Conservation (phyloP, 495 filamentous ascomycete genomes). For the Pseudevernia furfuracea region DNA sequence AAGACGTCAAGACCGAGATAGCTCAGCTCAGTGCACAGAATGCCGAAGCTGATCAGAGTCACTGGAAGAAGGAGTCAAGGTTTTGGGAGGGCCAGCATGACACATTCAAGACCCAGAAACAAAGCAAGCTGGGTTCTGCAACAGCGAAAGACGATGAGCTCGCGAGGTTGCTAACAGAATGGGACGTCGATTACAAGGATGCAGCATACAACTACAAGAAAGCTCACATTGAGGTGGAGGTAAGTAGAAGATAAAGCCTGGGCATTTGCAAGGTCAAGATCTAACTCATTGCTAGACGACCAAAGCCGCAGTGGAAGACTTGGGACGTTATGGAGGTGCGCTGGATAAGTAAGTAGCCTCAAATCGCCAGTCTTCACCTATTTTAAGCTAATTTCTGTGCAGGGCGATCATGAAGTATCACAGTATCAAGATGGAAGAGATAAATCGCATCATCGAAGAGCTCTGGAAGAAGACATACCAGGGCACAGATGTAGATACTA, state of each 20-base stretch:
- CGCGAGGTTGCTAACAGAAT: constrained; percentile 60
- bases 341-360: constrained; percentile 57
- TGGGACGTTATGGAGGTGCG: constrained; percentile 69
- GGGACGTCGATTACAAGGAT: constrained; percentile 77
- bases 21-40: constrained; percentile 69
- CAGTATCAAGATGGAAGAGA: constrained; percentile 93
- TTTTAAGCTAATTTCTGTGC: constrained; percentile 10
- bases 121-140: constrained; percentile 61
- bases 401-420: constrained; percentile 94
- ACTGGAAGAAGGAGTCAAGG: constrained; percentile 60
- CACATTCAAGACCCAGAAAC: constrained; percentile 51
- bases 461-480: constrained; percentile 96
- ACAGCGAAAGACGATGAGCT: constrained; percentile 77
- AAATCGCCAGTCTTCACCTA: not conserved
- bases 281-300: constrained; percentile 47
- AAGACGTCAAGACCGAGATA: constrained; percentile 62
- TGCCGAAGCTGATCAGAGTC: constrained; percentile 70
- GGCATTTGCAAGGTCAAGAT: not conserved
- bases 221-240: constrained; percentile 77
- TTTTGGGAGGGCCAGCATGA: constrained; percentile 54
- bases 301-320: constrained; percentile 84
- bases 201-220: constrained; percentile 79
- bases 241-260: constrained; percentile 12
- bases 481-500: constrained; percentile 94
- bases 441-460: constrained; percentile 90